Evolutionary conservation across 2,329 filamentous ascomycete genomes (phyloP), one percentile per base, ranked within the genome.

Genomic region (Aspergillus alliaceus): DNA sequence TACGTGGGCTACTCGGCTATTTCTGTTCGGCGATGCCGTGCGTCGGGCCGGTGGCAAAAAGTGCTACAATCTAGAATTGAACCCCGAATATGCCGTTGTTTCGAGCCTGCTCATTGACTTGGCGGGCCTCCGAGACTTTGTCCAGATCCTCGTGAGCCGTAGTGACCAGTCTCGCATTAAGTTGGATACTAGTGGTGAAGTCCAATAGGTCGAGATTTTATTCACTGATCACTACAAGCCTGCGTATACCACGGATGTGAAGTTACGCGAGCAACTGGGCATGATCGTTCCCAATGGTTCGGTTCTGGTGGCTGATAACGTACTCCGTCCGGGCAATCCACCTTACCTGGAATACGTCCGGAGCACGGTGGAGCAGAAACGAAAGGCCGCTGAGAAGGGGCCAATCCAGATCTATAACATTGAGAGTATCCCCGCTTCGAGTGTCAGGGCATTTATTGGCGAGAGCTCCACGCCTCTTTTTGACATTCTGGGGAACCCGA

Each of bases 221-320:
- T 93, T 95, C 72, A 76, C 95, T 34, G 91, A 95, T 66, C 90
- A 95, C 72, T 88, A 88, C 74, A 93, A 93, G 73, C 87, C 88
- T 0, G 84, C 86, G 0, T 95, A 93, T 70, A 84, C 83, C 1
- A 81, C 84, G 0, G 91, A 95, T 65, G 73, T 93, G 59, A 91
- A 91, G 75, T 80, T 92, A 0, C 90, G 87, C 69, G 90, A 95
- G 75, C 81, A 89, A 37, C 76, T 93, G 5, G 82, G 81, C 0
- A 70, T 93, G 34, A 78, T 95, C 3, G 78, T 77, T 0, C 79
- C 82, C 0, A 31, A 51, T n/a, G 89, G 89, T 0, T 68, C 69
- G 5, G 61, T 76, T 5, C 58, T 79, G 6, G 70, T 75, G 2
- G 78, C 78, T 2, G 78, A 81, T 60, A 80, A 81, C 59, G 75